Evolutionary conservation across 306 rosid species (phyloP).

Genomic region (Sphenostylis stenocarpa): DNA sequence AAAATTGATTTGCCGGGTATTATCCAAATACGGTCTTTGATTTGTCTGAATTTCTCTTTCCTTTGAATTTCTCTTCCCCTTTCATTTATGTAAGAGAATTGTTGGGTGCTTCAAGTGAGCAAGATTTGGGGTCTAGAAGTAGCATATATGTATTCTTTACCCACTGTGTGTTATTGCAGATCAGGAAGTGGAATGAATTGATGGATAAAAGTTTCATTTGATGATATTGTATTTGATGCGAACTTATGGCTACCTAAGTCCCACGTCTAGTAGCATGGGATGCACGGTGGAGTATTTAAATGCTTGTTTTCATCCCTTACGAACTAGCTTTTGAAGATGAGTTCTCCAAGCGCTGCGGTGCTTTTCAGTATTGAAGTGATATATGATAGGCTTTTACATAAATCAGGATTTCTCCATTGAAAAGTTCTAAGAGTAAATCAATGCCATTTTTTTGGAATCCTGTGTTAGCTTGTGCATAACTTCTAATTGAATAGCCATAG

Average conservation of each 20-base stretch:
- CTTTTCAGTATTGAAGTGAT: neutral
- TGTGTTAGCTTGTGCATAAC: conserved; percentile 12
- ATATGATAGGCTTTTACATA: neutral
- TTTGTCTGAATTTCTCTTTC: neutral
- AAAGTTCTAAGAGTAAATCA: neutral
- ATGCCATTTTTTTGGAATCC: neutral
- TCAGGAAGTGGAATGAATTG: conserved; percentile 32
- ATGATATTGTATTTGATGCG: neutral
- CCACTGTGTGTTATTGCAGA: conserved; percentile 18
- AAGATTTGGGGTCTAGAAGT: conserved; percentile 1
- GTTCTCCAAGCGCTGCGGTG: no score
- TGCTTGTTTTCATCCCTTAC: no score
- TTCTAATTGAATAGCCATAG: neutral
- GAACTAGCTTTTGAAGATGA: no score
- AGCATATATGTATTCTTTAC: conserved; percentile 13
- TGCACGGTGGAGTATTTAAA: no score
- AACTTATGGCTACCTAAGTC: no score
- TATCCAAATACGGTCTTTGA: neutral
- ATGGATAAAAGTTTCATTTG: neutral
- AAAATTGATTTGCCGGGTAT: neutral
- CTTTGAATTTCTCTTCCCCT: no score
- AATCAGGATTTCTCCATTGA: neutral
- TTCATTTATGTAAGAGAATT: conserved; percentile 4
- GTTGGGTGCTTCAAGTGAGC: conserved; percentile 21
- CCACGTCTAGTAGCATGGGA: no score